Conservation (phyloP, 768 basidiomycete genomes). For the Suillus variegatus region DNA sequence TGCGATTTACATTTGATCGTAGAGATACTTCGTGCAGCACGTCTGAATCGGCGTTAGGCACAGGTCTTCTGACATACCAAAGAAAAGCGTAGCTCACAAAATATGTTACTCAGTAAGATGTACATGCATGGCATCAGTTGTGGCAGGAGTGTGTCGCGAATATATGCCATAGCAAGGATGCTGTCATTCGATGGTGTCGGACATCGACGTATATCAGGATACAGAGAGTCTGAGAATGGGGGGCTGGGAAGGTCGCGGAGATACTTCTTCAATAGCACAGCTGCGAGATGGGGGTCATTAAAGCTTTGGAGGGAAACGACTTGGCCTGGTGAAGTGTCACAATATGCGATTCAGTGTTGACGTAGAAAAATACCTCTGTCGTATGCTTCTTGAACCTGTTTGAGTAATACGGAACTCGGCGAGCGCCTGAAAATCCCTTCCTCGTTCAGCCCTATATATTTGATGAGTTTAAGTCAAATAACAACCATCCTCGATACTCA, state of each 20-base stretch:
- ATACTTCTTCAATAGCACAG: constrained; percentile 86
- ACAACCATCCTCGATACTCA: constrained; percentile 10
- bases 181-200: constrained; percentile 60
- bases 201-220: constrained; percentile 66
- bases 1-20: constrained; percentile 64
- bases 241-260: constrained; percentile 79
- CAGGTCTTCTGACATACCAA: background rate
- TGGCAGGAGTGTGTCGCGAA: constrained; percentile 68
- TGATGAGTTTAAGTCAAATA: background rate
- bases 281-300: constrained; percentile 76
- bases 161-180: constrained; percentile 59
- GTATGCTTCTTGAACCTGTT: constrained; percentile 80
- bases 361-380: constrained; percentile 58
- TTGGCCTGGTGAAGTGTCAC: constrained; percentile 48
- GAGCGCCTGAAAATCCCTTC: constrained; percentile 87
- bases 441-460: constrained; percentile 51
- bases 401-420: constrained; percentile 66
- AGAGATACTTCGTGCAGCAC: constrained; percentile 79
- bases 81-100: constrained; percentile 46
- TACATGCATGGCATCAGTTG: constrained; percentile 70
- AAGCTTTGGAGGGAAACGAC: constrained; percentile 79
- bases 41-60: constrained; percentile 43
- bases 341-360: constrained; percentile 1
- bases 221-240: constrained; percentile 71
- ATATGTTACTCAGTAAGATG: constrained; percentile 69